Conservation (phyloP, 805 yeast species). For the Isabelozyma rhagii region DNA sequence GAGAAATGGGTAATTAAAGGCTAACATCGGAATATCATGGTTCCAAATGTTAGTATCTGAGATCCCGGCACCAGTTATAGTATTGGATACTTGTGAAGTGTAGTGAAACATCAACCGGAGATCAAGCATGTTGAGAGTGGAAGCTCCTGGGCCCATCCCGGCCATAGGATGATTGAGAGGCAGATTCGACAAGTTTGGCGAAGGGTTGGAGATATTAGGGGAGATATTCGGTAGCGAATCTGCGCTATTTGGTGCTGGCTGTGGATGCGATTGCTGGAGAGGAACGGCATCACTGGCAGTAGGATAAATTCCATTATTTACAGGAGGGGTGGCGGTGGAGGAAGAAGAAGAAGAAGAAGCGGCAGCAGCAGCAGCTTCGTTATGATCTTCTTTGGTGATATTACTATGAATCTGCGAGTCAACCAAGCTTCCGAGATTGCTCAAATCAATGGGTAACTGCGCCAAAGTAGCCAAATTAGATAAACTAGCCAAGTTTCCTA, state of each 20-base stretch:
- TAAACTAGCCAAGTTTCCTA: slow-evolving; percentile 37
- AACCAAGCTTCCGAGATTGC: slow-evolving; percentile 28
- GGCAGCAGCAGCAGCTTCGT: background rate
- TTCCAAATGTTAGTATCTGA: slow-evolving; percentile 85
- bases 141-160: slow-evolving; percentile 5
- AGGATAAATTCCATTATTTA: no score
- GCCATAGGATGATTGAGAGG: slow-evolving; percentile 10
- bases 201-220: slow-evolving; percentile 15
- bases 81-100: slow-evolving; percentile 76
- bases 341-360: slow-evolving; percentile 7
- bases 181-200: slow-evolving; percentile 3
- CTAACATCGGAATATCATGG: slow-evolving; percentile 81
- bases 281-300: slow-evolving; percentile 2
- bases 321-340: background rate
- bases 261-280: background rate
- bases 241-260: slow-evolving; percentile 2
- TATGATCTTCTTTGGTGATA: background rate
- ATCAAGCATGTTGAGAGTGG: slow-evolving; percentile 65
- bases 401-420: slow-evolving; percentile 15
- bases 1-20: slow-evolving; percentile 82
- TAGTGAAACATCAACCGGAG: slow-evolving; percentile 84
- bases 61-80: slow-evolving; percentile 88
- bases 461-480: slow-evolving; percentile 42
- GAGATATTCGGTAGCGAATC: slow-evolving; percentile 14
- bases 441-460: slow-evolving; percentile 38